Conservation (phyloP, 176 grass and related monocot genomes). For the Echinochloa phyllopogon region DNA sequence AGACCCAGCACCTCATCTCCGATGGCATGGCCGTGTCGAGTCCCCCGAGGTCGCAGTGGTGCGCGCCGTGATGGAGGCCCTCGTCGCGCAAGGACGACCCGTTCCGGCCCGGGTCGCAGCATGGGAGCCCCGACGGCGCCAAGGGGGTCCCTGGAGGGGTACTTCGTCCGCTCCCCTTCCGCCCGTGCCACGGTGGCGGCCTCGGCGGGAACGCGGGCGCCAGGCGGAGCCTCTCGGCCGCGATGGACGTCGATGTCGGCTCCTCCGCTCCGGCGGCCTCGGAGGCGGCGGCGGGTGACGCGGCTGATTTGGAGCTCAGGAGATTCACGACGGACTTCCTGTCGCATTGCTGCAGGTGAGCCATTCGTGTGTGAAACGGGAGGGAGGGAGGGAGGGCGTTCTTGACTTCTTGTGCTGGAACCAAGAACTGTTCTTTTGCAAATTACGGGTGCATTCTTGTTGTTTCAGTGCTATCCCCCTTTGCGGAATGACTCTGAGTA, state of each 20-base stretch:
- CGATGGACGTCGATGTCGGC: slow-evolving; percentile 38
- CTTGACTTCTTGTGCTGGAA: neutral
- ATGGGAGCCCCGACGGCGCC: slow-evolving; percentile 48
- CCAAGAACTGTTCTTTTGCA: slow-evolving; percentile 26
- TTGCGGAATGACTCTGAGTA: slow-evolving; percentile 42
- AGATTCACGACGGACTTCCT: slow-evolving; percentile 71
- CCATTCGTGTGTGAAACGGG: neutral
- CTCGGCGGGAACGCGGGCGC: slow-evolving; percentile 4
- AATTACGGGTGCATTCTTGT: slow-evolving; percentile 34
- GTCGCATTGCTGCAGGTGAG: slow-evolving; percentile 80
- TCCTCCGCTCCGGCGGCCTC: neutral
- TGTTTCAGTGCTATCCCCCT: slow-evolving; percentile 59
- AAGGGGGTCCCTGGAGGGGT: slow-evolving; percentile 63
- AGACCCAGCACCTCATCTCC: no score
- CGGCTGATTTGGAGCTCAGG: slow-evolving; percentile 57
- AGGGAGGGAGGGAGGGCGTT: neutral
- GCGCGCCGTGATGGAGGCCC: no score
- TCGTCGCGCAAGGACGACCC: slow-evolving; percentile 52
- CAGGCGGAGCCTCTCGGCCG: slow-evolving; percentile 46
- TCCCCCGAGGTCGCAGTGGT: no score
- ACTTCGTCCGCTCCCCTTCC: slow-evolving; percentile 50
- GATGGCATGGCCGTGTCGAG: no score
- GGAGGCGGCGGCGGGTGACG: neutral
- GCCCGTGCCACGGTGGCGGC: neutral
- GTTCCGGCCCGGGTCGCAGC: slow-evolving; percentile 23